A percentile compares a stretch with the other conserved stretches of the same genome.
Conservation (phyloP, 305 asterid genomes). For the Solanum aculeatissimum region DNA sequence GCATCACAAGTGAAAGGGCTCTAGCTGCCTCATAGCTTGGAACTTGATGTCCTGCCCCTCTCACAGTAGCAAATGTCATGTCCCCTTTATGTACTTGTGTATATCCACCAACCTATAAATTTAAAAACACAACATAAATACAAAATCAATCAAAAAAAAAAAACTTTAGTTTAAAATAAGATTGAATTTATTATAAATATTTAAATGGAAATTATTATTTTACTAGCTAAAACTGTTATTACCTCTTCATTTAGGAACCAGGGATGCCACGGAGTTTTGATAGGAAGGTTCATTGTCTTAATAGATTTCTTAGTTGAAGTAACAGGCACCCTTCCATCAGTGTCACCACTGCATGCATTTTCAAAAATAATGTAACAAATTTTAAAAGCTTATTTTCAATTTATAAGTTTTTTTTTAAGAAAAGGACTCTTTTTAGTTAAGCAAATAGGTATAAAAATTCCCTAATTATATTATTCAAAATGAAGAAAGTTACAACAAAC, state of each 20-base stretch:
- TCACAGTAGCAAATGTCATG: slow-evolving; percentile 53
- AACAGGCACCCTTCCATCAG: slow-evolving; percentile 68
- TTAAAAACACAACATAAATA: neutral
- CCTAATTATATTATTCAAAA: neutral
- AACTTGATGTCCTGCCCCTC: slow-evolving; percentile 81
- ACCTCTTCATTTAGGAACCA: slow-evolving; percentile 48
- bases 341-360: slow-evolving; percentile 68
- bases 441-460: neutral
- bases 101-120: slow-evolving; percentile 47
- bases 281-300: slow-evolving; percentile 30
- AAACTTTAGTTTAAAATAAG: neutral
- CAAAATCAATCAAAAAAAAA: neutral
- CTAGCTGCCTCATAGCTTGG: slow-evolving; percentile 55
- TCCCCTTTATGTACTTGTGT: slow-evolving; percentile 39
- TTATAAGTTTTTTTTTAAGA: neutral
- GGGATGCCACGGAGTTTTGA: slow-evolving; percentile 45
- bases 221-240: neutral
- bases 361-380: neutral
- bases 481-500: neutral
- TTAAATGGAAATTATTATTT: neutral
- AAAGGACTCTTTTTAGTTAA: neutral
- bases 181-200: neutral
- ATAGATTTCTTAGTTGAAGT: slow-evolving; percentile 57
- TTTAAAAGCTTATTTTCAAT: neutral
- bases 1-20: slow-evolving; percentile 43